Base-by-base conservation (phyloP, 495 filamentous ascomycete genomes). In the Viridothelium virens region DNA sequence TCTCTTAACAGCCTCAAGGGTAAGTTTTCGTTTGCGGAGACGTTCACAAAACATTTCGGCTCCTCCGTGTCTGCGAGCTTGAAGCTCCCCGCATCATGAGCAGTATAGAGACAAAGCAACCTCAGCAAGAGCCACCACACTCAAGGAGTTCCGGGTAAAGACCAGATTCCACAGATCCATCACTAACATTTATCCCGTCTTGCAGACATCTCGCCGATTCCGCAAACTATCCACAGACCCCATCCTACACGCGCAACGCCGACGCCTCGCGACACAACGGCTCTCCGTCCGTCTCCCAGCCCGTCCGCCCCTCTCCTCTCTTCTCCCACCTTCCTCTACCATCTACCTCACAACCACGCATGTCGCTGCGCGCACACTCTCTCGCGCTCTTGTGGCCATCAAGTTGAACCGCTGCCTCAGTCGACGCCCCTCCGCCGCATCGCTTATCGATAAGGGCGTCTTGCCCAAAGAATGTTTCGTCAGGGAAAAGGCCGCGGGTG, bases 291-390 rank as follows among this genome's bases (percentile, higher is more conserved):
- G 67, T 2, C 67, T 73, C 34, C 63, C 48, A 7, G 53, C 63
- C 44, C 63, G 71, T 3, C 71, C 71, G 3, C 66, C 69, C 4
- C 65, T 73, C 10, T 44, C 61, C 47, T 48, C 41, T 10, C 63
- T 73, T 3, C 67, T 66, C 33, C 71, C 71, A 3, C 71, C 71
- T 4, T 18, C 56, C 6, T 65, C 71, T 3, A 61, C 66, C 16
- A 73, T 73, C 67, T 70, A 71, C 50, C 70, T 73, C 6, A 67
- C 63, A 33, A 64, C 62, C 18, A 71, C 69, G 2, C 71, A 73
- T 61, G 56, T 73, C 0, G 67, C 70, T 18, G 71, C 71, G 37
- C 67, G 69, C 25, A 44, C 63, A 25, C 61, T 73, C 14, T 65
- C 65, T 37, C 70, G 69, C 53, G 67, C 67, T 2, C 62, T 73